Evolutionary conservation across 768 basidiomycete species (phyloP).

Genomic region (Termitomyces sp.): DNA sequence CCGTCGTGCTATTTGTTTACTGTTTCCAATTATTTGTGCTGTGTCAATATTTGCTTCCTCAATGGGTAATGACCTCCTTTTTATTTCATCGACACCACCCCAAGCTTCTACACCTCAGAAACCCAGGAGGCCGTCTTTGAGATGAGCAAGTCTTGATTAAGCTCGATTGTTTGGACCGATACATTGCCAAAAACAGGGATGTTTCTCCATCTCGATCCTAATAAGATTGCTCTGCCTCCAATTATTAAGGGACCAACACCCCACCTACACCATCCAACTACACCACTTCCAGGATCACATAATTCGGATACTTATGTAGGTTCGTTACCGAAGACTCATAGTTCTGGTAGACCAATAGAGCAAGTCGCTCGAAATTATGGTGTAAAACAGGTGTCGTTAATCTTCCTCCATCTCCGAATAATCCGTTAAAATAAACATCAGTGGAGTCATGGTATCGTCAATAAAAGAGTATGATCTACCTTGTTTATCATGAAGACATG

Average conservation of each 20-base stretch:
- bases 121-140: background rate
- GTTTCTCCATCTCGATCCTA: slow-evolving; percentile 19
- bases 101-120: background rate
- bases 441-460: slow-evolving; percentile 2
- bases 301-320: slow-evolving; percentile 4
- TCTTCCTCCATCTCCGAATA: background rate
- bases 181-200: slow-evolving; percentile 3
- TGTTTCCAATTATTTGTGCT: background rate
- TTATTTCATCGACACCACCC: background rate
- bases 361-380: slow-evolving; percentile 13
- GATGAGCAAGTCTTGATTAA: background rate
- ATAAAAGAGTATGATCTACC: slow-evolving; percentile 13
- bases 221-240: slow-evolving; percentile 16
- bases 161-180: background rate
- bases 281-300: slow-evolving; percentile 10
- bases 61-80: background rate
- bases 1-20: background rate
- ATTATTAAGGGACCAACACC: slow-evolving; percentile 18
- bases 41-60: background rate
- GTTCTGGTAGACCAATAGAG: slow-evolving; percentile 19
- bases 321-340: slow-evolving; percentile 13
- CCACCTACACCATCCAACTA: slow-evolving; percentile 5
- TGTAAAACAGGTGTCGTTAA: background rate
- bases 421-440: background rate
- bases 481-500: slow-evolving; percentile 3